Evolutionary conservation across 2,329 filamentous ascomycete genomes (phyloP), one percentile per base, ranked within the genome.

Genomic region (Camillea tinctor): DNA sequence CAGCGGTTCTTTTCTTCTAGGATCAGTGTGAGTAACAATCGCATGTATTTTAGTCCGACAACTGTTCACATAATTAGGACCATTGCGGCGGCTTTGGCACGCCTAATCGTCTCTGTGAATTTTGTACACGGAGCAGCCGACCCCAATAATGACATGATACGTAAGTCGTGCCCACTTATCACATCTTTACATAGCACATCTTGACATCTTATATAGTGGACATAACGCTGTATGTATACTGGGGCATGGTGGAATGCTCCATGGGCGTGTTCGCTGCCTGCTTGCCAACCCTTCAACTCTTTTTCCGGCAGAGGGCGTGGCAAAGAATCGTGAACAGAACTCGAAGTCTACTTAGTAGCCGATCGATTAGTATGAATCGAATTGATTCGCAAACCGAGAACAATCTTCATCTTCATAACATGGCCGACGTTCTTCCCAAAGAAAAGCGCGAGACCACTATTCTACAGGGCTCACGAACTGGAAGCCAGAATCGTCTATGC

Each of bases 161-260:
- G 52, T 54, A 8, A 11, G 22, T 48, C n/a, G 11, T 9, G 20
- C 7, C 52, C 7, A 20, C 49, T 1, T 20, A 2, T 7, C 30
- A 44, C 26, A 13, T 6, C 6, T 6, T 13, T 30, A 13, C 13
- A 13, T 6, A 30, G 26, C 26, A 9, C 50, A 3, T 8, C 15
- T 15, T 24, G 24, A 23, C 19, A 26, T n/a, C 17, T 2, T 9
- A 54, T 6, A 52, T 23, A 64, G 59, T 64, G 44, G 51, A 57
- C 4, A 58, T 60, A 49, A 64, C 62, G 3, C 19, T 52, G 13
- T 56, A 53, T 19, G 23, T 58, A 3, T 66, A 66, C 15, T 65
- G 60, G 64, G 64, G 59, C 11, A 53, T 65, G 53, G 58, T 66
- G 8, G 64, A 66, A 49, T 58, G 55, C 21, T 22, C 57, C 4